A percentile compares a stretch with the other conserved stretches of the same genome.
Evolutionary conservation across 768 basidiomycete species (phyloP).

Genomic region (Russula earlei): DNA sequence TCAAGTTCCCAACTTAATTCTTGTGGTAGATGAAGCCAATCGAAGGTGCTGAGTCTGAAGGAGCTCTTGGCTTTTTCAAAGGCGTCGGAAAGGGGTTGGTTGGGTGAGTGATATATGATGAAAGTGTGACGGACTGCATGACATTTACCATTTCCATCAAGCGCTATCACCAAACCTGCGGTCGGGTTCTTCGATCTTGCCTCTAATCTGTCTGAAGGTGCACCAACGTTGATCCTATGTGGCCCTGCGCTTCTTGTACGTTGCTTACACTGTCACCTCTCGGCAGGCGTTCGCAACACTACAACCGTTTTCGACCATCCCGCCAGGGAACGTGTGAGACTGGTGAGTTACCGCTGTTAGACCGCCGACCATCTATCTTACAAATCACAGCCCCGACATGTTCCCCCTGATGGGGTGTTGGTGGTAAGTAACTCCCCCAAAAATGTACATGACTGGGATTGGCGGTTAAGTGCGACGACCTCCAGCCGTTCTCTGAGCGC

Average conservation of each 20-base stretch:
- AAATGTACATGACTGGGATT: background rate
- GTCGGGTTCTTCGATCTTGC: constrained; percentile 96
- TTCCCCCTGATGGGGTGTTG: constrained; percentile 80
- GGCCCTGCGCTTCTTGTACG: background rate
- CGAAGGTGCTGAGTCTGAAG: constrained; percentile 91
- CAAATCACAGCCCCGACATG: constrained; percentile 60
- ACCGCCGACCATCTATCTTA: constrained; percentile 2
- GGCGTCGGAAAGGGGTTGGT: constrained; percentile 95
- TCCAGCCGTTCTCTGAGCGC: constrained; percentile 76
- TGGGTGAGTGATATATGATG: constrained; percentile 44
- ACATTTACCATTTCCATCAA: constrained; percentile 26
- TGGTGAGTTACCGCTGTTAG: constrained; percentile 37
- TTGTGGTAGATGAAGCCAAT: constrained; percentile 79
- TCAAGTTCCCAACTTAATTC: background rate
- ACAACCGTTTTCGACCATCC: constrained; percentile 96
- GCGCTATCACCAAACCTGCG: constrained; percentile 91
- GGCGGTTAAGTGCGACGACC: background rate
- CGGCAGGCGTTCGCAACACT: constrained; percentile 86
- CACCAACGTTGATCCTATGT: constrained; percentile 5
- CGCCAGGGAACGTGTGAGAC: constrained; percentile 75
- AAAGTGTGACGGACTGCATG: background rate
- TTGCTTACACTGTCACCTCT: background rate
- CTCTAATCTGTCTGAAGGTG: constrained; percentile 89
- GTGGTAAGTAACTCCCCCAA: constrained; percentile 46
- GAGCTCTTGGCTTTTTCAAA: constrained; percentile 95